Base-by-base conservation (phyloP, 768 basidiomycete genomes). In the Arthromyces matolae region DNA sequence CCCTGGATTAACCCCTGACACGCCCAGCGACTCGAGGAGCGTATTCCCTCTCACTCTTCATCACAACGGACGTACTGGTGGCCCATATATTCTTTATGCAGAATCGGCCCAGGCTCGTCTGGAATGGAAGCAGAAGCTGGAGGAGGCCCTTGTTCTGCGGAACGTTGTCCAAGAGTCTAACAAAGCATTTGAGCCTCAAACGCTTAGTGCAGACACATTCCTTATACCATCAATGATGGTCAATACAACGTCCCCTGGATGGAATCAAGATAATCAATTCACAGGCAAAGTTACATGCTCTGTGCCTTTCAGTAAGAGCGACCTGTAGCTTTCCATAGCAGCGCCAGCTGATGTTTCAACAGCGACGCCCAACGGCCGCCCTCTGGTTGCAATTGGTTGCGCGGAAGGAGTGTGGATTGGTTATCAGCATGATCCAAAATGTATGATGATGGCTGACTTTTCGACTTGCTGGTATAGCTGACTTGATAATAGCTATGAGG, bases 351-450 rank as follows among this genome's bases (percentile, higher is more conserved):
- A 25, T 12, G 42, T 13, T 24, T 44, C 27, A 57, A 5, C 50
- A 95, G 93, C 79, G 51, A 95, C 93, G 5, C 72, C 84, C 5
- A 93, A 97, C 61, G 85, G 86, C 5, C 81, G 92, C 20, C 82
- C 82, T 10, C 75, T 99, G 12, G 88, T 97, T 32, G 92, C 94
- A 0, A 84, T 97, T 56, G 96, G 94, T 7, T 96, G 93, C 64
- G 86, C 88, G 0, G 93, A 96, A 60, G 96, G 96, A 27, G 92
- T 98, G 5, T 99, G 93, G 91, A 96, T 98, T 59, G 95, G 95
- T 0, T 88, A 93, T 69, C 80, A 91, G 32, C 88, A 91, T 53
- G 89, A 95, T 64, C 86, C 93, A 2, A 73, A 78, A 62, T 93
- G 91, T 92, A 64, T 51, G 83, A 58, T 35, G 16, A 22, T 9